Base-by-base conservation (phyloP, 1,284 basidiomycete genomes). In the Spongispora temasekensis region DNA sequence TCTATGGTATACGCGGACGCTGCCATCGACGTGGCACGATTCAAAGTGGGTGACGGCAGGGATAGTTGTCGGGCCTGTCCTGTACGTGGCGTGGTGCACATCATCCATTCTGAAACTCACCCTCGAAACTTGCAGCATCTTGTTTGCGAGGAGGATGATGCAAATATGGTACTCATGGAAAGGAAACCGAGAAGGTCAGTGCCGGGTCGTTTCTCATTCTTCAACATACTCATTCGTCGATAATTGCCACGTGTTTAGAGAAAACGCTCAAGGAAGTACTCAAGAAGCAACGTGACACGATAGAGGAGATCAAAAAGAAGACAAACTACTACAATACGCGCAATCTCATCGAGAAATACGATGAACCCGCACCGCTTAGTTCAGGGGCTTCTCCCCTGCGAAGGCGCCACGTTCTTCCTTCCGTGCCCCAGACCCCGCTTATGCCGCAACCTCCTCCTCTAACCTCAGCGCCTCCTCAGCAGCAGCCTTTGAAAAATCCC, bases 231-330 rank as follows among this genome's bases (percentile, higher is more conserved):
- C 25, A 48, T 27, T 27, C 27, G 19, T 19, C 44, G 9, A n/a
- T n/a, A n/a, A n/a, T n/a, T 25, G 5, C 42, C 42, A 17, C 23
- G 4, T 30, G 23, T 55, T 28, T 61, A 95, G 96, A 98, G 74
- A 91, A 87, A 69, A 87, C 89, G 13, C 80, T 99, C 19, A 88
- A 89, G 61, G 74, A 79, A 1, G 80, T 98, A 13, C 83, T 93
- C 66, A 89, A 89, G 69, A 82, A 91, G 70, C 94, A 96, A 67
- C 87, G 92, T 37, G 84, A 85, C 42, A 96, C 94, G 73, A 85
- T 99, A 31, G 96, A 97, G 67, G 96, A 98, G 71, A 93, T 99
- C 68, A 99, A 99, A 81, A 93, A 94, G 77, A 95, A 94, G 69
- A 98, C 95, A 1, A 96, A 97, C 69, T 99, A 93, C 76, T 95